These are phyloP conservation scores for Mycosphaerella arachidis DNA, from an alignment of 2,329 filamentous ascomycete species.

Conservation along the genomic window DNA sequence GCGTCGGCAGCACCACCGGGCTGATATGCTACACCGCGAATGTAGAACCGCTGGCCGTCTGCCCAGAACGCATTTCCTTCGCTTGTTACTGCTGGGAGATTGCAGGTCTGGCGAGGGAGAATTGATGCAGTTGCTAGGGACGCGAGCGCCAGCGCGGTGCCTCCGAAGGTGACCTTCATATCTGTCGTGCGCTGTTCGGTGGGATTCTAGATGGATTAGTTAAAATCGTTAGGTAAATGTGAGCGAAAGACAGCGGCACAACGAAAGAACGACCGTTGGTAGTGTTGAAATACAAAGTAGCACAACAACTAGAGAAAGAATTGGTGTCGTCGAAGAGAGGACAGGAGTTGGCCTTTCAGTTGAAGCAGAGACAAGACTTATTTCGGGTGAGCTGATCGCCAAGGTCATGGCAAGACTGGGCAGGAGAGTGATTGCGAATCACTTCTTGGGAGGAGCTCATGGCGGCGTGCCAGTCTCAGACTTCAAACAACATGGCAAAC, in stretches of 20 bases:
- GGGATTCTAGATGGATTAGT: not conserved
- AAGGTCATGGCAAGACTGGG: not conserved
- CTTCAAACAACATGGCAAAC: not conserved
- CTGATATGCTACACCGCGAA: constrained; percentile 54
- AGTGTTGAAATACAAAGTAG: not conserved
- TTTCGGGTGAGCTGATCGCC: not conserved
- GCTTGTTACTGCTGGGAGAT: constrained; percentile 21
- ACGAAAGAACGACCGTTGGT: not conserved
- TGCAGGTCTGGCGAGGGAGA: constrained; percentile 18
- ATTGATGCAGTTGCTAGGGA: constrained; percentile 15
- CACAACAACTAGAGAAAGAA: not conserved
- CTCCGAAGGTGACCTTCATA: constrained; percentile 16
- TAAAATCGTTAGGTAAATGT: not conserved
- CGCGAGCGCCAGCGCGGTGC: constrained; percentile 19
- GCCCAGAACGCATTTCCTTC: constrained; percentile 51
- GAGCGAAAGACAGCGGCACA: not conserved
- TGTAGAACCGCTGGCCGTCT: constrained; percentile 55
- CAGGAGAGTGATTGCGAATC: not conserved
- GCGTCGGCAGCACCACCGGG: constrained; percentile 57
- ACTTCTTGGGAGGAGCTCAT: not conserved
- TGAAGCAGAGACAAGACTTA: not conserved
- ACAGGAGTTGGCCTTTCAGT: not conserved
- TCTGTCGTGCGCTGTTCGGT: not conserved
- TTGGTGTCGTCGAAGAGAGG: too few species aligned
- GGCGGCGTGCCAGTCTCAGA: not conserved